Base-by-base conservation (phyloP, 2,329 filamentous ascomycete species). In the Talaromyces albobiverticillius region DNA sequence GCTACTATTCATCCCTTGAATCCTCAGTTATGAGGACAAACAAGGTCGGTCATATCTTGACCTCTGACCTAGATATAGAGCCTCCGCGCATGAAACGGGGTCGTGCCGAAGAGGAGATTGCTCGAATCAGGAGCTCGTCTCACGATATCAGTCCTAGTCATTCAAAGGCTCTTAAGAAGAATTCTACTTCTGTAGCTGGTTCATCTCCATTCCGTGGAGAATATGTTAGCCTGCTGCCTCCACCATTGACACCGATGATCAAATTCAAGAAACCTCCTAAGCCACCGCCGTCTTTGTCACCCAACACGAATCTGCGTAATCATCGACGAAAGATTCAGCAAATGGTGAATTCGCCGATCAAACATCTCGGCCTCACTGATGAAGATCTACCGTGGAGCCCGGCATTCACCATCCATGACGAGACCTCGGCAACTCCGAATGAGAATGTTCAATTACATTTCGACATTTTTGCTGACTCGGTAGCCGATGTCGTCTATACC, bases 1-100 rank as follows among this genome's bases (percentile, higher is more conserved):
- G 94, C 38, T 99, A 97, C 72, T 96, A 95, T 68, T 97, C 94
- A 1, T 96, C 92, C 0, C 81, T 97, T 16, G 92, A 96, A 63
- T 97, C 94, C 2, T 97, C 94, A 0, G 90, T 82, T 13, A 82
- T 90, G 68, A 84, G 93, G 56, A 85, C 88, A 46, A 84, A 86
- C 59, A 82, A 83, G 60, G 78, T 82, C 57, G 76, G 76, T 14
- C 79, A 83, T 54, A 78, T 89, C 16, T 79, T 90, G 41, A 90
- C 87, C 3, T 93, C 90, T 0, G 91, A 95, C 64, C 70, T 80
- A 42, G 82, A 84, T 64, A 82, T 86, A 50, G 88, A 91, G 62
- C 85, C 86, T n/a, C 87, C 87, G 47, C 83, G 84, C 53, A 86
- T 91, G 63, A 95, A 93, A 76, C 87, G 90, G 57, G 93, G 93